A percentile compares a stretch with the other conserved stretches of the same genome.
Conservation (phyloP, 371 early-diverging fungal genomes). For the Mucor piriformis region DNA sequence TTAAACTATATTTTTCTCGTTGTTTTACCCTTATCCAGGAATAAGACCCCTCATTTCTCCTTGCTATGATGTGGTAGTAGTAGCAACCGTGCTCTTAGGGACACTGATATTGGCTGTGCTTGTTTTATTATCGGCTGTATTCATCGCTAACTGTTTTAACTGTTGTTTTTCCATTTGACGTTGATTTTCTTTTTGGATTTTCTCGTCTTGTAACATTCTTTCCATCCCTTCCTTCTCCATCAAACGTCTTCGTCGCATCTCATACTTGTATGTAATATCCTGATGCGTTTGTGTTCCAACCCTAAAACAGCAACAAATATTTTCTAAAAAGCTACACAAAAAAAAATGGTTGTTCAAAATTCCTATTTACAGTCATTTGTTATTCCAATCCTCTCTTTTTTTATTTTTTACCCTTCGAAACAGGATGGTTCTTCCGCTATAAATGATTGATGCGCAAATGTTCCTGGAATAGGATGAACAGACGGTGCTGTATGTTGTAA, state of each 20-base stretch:
- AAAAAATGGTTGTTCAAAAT: neutral
- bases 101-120: neutral
- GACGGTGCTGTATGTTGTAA: neutral
- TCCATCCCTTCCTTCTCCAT: constrained; percentile 9
- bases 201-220: neutral
- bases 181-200: constrained; percentile 13
- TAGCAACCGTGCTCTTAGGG: too few relatives aligned
- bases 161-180: neutral
- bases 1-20: too few relatives aligned
- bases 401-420: neutral
- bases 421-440: neutral
- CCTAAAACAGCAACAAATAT: constrained; percentile 15
- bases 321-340: constrained; percentile 8
- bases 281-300: constrained; percentile 10
- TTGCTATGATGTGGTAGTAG: neutral
- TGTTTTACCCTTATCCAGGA: neutral
- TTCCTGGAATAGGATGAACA: neutral
- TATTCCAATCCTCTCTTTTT: neutral
- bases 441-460: neutral
- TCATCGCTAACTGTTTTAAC: neutral
- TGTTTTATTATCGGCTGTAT: neutral
- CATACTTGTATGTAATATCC: constrained; percentile 4
- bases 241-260: constrained; percentile 8
- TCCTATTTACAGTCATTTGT: neutral
- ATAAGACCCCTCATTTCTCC: neutral